phyloP scores from a whole-genome alignment of 1,284 basidiomycete species.

The Marasmius fiardii region DNA sequence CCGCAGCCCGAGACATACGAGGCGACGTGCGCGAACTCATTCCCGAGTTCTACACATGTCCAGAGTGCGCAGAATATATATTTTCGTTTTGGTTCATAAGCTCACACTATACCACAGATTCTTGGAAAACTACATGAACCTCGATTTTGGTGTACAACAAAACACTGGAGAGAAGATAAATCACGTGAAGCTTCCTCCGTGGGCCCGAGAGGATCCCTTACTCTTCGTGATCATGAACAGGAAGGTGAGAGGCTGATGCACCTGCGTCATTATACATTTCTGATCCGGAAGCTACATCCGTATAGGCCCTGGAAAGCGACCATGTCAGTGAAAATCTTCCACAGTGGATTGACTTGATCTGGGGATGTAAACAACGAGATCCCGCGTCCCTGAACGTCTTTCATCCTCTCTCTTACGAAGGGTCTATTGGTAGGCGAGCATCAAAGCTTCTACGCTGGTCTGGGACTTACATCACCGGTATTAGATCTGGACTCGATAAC shows the following conservation, averaged over 20 bases:
- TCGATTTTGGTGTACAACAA: constrained; percentile 85
- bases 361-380: constrained; percentile 87
- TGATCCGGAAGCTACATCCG: background rate
- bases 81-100: constrained; percentile 1
- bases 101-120: constrained; percentile 41
- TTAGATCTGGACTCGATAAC: constrained; percentile 82
- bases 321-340: constrained; percentile 86
- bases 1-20: constrained; percentile 82
- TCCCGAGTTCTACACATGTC: constrained; percentile 86
- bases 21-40: constrained; percentile 95
- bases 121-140: constrained; percentile 67
- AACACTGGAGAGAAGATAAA: constrained; percentile 81
- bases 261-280: background rate
- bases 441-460: background rate
- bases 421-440: constrained; percentile 65
- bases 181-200: constrained; percentile 86
- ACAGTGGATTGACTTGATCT: constrained; percentile 92
- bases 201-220: constrained; percentile 85
- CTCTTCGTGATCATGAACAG: constrained; percentile 85
- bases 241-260: constrained; percentile 39
- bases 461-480: background rate
- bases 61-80: constrained; percentile 47
- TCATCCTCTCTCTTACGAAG: constrained; percentile 94
- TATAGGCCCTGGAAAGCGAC: constrained; percentile 85
- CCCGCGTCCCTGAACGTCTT: constrained; percentile 81